Percentiles rank a stretch among this genome's conserved stretches.
phyloP scores from a whole-genome alignment of 306 rosid species.

The Malus domestica region ASM211411v1 NC_041798.1:14134001-14134500 shows the following conservation, averaged over 20 bases:
- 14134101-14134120: not conserved
- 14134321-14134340: constrained; percentile 2
- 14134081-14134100: not conserved
- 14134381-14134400: constrained; percentile 42
- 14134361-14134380: constrained; percentile 32
- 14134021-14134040: not conserved
- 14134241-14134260: constrained; percentile 16
- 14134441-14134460: not conserved
- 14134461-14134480: constrained; percentile 42
- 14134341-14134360: constrained; percentile 1
- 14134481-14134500: constrained; percentile 76
- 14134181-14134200: not conserved
- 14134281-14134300: not conserved
- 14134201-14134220: constrained; percentile 35
- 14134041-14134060: not conserved
- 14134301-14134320: constrained; percentile 8
- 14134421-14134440: not conserved
- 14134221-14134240: constrained; percentile 46
- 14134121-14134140: not conserved
- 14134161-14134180: not conserved
- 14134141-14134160: constrained; percentile 12
- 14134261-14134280: constrained; percentile 45
- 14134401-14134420: constrained; percentile 30
- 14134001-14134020: not conserved
- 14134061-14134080: constrained; percentile 17